These are phyloP conservation scores for Populus hybrid DNA, from an alignment of 441 rosid genomes.

Conservation along the genomic window DNA sequence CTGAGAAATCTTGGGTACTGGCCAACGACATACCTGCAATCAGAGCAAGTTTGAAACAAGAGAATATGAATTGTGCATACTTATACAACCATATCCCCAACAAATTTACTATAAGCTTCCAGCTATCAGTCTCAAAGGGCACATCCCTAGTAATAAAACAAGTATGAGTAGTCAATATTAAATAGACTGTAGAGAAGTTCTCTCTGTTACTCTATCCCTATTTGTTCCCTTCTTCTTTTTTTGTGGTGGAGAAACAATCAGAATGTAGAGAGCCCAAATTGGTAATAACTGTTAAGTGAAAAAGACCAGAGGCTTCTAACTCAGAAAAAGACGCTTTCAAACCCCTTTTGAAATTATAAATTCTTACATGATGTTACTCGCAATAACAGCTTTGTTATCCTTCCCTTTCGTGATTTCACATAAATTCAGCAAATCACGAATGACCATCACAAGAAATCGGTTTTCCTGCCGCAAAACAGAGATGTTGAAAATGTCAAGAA, in stretches of 20 bases:
- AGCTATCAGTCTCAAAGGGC: background rate
- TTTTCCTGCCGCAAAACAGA: constrained; percentile 68
- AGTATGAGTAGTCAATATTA: background rate
- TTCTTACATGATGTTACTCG: constrained; percentile 98
- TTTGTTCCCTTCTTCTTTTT: background rate
- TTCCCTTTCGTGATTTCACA: constrained; percentile 99
- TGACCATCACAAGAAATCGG: constrained; percentile 98
- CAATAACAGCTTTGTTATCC: constrained; percentile 99
- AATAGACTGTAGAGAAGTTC: background rate
- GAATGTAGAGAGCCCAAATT: background rate
- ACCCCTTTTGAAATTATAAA: constrained; percentile 6
- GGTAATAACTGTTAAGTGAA: background rate
- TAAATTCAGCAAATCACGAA: constrained; percentile 92
- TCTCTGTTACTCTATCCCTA: background rate
- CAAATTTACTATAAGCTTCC: background rate
- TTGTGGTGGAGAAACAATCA: background rate
- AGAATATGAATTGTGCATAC: background rate
- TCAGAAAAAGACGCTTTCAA: background rate
- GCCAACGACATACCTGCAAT: constrained; percentile 96
- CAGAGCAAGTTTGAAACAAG: background rate
- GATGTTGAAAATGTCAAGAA: constrained; percentile 4
- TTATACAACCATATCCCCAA: background rate
- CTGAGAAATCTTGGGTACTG: constrained; percentile 99
- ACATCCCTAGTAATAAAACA: background rate
- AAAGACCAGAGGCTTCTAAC: background rate